Conservation (phyloP, 768 basidiomycete genomes). For the Amyloporia xantha region DNA sequence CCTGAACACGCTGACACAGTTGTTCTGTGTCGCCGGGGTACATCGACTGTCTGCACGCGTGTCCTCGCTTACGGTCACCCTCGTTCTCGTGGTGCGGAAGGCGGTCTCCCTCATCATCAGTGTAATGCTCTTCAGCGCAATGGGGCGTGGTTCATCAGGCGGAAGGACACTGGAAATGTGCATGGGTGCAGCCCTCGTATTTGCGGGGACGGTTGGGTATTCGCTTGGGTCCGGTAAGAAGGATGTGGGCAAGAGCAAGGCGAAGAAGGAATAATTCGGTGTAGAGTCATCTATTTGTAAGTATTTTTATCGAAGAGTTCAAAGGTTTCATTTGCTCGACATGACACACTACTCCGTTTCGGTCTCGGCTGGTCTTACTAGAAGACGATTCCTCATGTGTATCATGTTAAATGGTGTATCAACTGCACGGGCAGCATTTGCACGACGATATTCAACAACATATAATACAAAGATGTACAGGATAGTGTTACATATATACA, state of each 20-base stretch:
- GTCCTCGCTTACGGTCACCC: slow-evolving; percentile 68
- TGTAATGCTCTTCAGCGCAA: slow-evolving; percentile 39
- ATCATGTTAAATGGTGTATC: too few species aligned
- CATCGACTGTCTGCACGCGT: slow-evolving; percentile 78
- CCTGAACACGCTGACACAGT: slow-evolving; percentile 77
- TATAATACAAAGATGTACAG: too few species aligned
- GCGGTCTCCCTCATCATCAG: slow-evolving; percentile 73
- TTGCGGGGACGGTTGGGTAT: slow-evolving; percentile 68
- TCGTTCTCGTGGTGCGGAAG: slow-evolving; percentile 76
- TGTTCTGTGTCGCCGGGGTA: slow-evolving; percentile 82
- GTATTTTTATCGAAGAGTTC: too few species aligned
- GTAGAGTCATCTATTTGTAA: too few species aligned
- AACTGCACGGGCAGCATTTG: too few species aligned
- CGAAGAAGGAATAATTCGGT: background rate
- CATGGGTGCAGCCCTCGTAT: slow-evolving; percentile 60
- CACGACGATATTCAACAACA: too few species aligned
- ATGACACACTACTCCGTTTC: too few species aligned
- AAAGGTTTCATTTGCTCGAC: too few species aligned
- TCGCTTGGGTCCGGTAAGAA: slow-evolving; percentile 29
- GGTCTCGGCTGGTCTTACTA: too few species aligned
- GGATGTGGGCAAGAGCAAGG: background rate
- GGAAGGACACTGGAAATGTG: slow-evolving; percentile 46
- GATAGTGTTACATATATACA: too few species aligned
- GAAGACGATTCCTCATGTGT: too few species aligned
- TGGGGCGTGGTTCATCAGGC: slow-evolving; percentile 22